Evolutionary conservation across 805 yeast genomes (phyloP).

Genomic region (Wickerhamomyces tratensis): DNA sequence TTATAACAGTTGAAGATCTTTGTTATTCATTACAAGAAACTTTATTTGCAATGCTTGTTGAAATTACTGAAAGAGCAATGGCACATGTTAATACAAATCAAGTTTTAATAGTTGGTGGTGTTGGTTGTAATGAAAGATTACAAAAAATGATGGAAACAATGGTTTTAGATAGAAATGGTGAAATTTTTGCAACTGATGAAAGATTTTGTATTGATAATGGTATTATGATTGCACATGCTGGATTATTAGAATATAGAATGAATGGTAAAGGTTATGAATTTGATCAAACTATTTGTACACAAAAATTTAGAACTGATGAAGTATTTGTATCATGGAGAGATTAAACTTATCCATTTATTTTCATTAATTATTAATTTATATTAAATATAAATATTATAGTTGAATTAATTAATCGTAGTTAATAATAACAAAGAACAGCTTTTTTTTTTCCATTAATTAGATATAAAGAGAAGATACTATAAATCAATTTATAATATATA

Average conservation of each 20-base stretch:
- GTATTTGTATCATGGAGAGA: conserved; percentile 89
- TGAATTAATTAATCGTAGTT: too few species aligned
- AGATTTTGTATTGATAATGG: conserved; percentile 97
- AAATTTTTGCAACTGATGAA: conserved; percentile 92
- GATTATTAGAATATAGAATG: conserved; percentile 74
- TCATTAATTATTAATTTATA: too few species aligned
- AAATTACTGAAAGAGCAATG: conserved; percentile 96
- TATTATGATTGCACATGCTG: conserved; percentile 98
- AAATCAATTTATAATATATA: too few species aligned
- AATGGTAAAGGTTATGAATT: conserved; percentile 50
- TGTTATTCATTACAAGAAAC: conserved; percentile 92
- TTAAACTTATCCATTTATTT: conserved; percentile 5
- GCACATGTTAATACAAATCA: conserved; percentile 89
- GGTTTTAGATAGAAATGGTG: conserved; percentile 84
- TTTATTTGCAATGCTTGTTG: conserved; percentile 91
- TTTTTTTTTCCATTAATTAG: too few species aligned
- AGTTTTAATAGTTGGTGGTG: conserved; percentile 95
- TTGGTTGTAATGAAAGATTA: conserved; percentile 87
- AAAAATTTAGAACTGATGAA: conserved; percentile 90
- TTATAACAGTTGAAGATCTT: conserved; percentile 72
- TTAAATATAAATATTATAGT: too few species aligned
- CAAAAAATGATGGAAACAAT: conserved; percentile 96
- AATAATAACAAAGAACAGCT: too few species aligned
- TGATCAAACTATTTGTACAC: conserved; percentile 77
- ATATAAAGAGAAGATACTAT: too few species aligned